Evolutionary conservation across 805 yeast genomes (phyloP), one percentile per base, ranked within the genome.

Genomic region (Lachancea sp.): DNA sequence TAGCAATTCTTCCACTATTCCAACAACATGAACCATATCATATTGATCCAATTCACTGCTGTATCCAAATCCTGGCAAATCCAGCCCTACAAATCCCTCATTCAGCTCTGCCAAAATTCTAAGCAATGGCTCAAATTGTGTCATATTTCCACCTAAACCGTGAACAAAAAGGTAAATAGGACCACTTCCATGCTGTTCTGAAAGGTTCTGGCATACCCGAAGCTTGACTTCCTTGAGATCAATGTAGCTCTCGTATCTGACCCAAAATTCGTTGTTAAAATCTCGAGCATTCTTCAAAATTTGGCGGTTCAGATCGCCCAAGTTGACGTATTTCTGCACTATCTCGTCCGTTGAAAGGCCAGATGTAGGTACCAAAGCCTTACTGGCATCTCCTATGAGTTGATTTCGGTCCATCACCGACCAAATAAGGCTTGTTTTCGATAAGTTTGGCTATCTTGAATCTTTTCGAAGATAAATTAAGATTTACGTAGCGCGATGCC

Each of bases 71-170:
- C 97, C 98, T 1, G 96, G 96, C 42, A 89, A 67, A 60, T 90
- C 98, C 13, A 90, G 53, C 0, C 90, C 77, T 34, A 85, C 57
- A 16, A 88, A 74, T 45, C 78, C 82, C 49, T 79, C 75, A 49
- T 80, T 75, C 51, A 77, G 79, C 29, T 82, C 67, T 52, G 85
- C 76, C 42, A 78, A 69, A 22, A 79, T 81, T 7, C 59, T 45
- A 59, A 86, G 65, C 32, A 86, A 66, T 1, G 82, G 80, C 56
- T 85, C 93, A 60, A 90, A 90, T 60, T 89, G 96, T 18, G 87
- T 78, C 59, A 85, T 69, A 54, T 82, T 91, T 2, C 98, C 98
- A 1, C 97, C 98, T 17, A 91, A 63, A 0, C 98, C 98, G 67
- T 89, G 97, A 16, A 90, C 58, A 46, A 88, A 77, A 9, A 48